Conservation (phyloP, 495 filamentous ascomycete species). For the Annulohypoxylon nitens region DNA sequence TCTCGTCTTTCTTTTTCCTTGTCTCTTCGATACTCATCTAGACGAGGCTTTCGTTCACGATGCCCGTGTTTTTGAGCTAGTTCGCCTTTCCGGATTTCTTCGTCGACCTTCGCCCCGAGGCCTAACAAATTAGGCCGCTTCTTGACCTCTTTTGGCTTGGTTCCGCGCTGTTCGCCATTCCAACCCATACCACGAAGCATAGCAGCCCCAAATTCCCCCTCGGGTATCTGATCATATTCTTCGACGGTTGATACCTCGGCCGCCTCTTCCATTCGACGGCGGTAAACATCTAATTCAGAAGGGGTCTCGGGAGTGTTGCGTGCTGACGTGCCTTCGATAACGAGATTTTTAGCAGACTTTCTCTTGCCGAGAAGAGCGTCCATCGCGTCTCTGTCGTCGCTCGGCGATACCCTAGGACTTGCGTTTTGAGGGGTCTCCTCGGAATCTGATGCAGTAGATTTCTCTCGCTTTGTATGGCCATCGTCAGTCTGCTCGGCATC, state of each 20-base stretch:
- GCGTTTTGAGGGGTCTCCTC: conserved; percentile 50
- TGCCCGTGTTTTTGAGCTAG: conserved; percentile 49
- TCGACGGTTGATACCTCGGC: conserved; percentile 82
- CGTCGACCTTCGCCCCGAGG: conserved; percentile 81
- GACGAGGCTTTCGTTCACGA: conserved; percentile 54
- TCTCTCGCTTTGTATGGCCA: conserved; percentile 41
- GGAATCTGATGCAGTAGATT: conserved; percentile 36
- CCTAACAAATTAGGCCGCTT: conserved; percentile 84
- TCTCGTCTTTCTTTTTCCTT: conserved; percentile 58
- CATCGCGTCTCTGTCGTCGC: conserved; percentile 83
- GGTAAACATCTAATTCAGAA: conserved; percentile 78
- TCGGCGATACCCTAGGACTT: conserved; percentile 50
- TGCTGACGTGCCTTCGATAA: conserved; percentile 48
- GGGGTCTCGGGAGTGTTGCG: conserved; percentile 43
- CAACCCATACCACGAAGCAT: conserved; percentile 93
- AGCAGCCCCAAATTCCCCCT: conserved; percentile 93
- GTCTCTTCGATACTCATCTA: conserved; percentile 61
- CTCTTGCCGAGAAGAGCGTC: conserved; percentile 77
- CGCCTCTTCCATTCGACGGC: conserved; percentile 73
- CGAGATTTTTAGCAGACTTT: conserved; percentile 42
- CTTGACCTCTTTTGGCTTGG: conserved; percentile 65
- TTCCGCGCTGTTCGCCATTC: conserved; percentile 79
- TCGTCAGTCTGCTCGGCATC: conserved; percentile 37
- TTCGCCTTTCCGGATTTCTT: conserved; percentile 64
- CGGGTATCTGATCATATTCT: conserved; percentile 88